Conservation (phyloP, 2,329 filamentous ascomycete genomes). For the Fusarium redolens region DNA sequence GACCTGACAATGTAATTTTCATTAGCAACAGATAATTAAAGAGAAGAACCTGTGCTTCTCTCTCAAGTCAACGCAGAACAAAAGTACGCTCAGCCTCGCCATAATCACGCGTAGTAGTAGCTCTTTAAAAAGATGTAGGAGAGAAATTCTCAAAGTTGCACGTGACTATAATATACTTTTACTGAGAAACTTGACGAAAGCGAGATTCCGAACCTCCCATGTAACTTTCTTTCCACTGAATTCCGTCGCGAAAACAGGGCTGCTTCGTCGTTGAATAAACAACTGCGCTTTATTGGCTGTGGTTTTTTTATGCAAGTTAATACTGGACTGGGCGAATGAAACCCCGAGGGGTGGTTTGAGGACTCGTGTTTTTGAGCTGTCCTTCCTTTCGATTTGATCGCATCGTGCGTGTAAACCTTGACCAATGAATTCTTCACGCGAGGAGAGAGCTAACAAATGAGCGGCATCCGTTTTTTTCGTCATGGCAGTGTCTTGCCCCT, state of each 20-base stretch:
- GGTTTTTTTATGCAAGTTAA: accelerated
- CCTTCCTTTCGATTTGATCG: neutral
- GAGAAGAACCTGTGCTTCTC: no score
- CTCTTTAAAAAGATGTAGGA: neutral
- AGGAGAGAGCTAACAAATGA: no score
- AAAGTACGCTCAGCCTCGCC: no score
- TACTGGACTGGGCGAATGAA: accelerated
- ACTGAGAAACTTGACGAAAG: neutral
- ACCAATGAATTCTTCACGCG: accelerated
- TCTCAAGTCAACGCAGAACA: no score
- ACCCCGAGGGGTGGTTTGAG: neutral
- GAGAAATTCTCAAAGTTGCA: no score
- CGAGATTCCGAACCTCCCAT: accelerated
- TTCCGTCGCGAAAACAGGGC: accelerated
- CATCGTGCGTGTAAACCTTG: neutral
- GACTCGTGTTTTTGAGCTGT: neutral
- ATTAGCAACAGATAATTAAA: no score
- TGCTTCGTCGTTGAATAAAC: no score
- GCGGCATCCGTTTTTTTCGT: neutral
- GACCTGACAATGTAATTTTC: no score
- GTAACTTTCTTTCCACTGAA: neutral
- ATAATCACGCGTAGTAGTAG: neutral
- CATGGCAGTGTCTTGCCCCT: neutral
- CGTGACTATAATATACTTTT: neutral
- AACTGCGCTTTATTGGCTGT: accelerated